These are phyloP conservation scores for Chenopodium quinoa DNA, from an alignment of 148 eudicot genomes.

Conservation along the genomic window DNA sequence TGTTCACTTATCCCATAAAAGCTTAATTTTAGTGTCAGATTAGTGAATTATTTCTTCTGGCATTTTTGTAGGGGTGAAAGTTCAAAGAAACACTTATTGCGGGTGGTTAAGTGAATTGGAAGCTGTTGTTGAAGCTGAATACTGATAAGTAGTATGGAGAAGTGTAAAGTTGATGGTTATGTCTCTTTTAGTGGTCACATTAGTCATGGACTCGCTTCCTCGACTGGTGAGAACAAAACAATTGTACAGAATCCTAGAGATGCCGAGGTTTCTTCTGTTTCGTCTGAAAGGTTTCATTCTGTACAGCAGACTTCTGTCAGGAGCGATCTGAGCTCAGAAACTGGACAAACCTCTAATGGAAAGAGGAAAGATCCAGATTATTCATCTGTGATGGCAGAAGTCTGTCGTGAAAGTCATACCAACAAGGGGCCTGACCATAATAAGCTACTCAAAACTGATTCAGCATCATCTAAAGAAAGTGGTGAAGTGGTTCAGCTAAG, in stretches of 20 bases:
- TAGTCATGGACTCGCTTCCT: conserved; percentile 17
- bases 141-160: conserved; percentile 18
- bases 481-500: conserved; percentile 24
- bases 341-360: conserved; percentile 18
- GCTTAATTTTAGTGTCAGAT: background rate
- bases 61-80: background rate
- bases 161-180: conserved; percentile 23
- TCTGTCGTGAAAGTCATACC: conserved; percentile 7
- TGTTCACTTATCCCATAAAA: background rate
- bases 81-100: background rate
- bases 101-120: background rate
- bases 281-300: conserved; percentile 27
- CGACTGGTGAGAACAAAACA: conserved; percentile 26
- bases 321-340: conserved; percentile 41
- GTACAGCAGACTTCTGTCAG: conserved; percentile 21
- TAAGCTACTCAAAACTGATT: conserved; percentile 30
- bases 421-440: background rate
- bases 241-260: conserved; percentile 22
- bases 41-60: background rate
- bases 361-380: conserved; percentile 19
- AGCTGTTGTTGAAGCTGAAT: conserved; percentile 3
- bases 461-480: conserved; percentile 28
- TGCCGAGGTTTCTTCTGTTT: conserved; percentile 23
- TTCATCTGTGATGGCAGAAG: conserved; percentile 10
- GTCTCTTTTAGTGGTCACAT: conserved; percentile 15